A percentile compares a stretch with the other conserved stretches of the same genome.
phyloP scores from a whole-genome alignment of 2,329 filamentous ascomycete genomes.

The Hymenoscyphus fructigenus region DNA sequence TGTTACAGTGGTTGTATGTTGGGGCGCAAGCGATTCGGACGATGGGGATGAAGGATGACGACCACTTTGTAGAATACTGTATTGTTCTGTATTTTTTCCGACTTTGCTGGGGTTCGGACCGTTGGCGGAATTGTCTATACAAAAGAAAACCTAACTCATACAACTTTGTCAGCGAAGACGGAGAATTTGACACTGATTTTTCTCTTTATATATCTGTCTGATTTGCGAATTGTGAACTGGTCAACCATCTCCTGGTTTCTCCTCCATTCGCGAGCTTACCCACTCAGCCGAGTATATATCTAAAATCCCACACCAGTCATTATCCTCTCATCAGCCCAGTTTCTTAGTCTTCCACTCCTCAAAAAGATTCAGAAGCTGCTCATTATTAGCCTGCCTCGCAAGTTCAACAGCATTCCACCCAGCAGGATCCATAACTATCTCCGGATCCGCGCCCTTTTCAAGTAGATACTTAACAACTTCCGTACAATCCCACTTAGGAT shows the following conservation, averaged over 20 bases:
- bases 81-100: slow-evolving; percentile 21
- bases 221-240: too few species aligned
- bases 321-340: too few species aligned
- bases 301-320: not conserved
- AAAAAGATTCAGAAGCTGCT: not conserved
- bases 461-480: not conserved
- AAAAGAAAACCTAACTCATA: slow-evolving; percentile 4
- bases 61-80: slow-evolving; percentile 32
- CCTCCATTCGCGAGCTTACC: too few species aligned
- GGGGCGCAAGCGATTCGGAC: slow-evolving; percentile 17
- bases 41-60: slow-evolving; percentile 18
- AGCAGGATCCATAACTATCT: not conserved
- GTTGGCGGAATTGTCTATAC: slow-evolving; percentile 7
- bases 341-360: not conserved
- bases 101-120: not conserved
- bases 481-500: not conserved
- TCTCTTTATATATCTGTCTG: not conserved
- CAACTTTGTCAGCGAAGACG: not conserved
- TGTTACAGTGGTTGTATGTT: slow-evolving; percentile 23
- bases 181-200: not conserved
- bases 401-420: not conserved
- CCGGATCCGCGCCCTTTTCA: not conserved
- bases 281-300: not conserved
- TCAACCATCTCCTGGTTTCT: too few species aligned
- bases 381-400: not conserved